phyloP scores from a whole-genome alignment of 768 basidiomycete genomes.

The Gymnopilus junonius region DNA sequence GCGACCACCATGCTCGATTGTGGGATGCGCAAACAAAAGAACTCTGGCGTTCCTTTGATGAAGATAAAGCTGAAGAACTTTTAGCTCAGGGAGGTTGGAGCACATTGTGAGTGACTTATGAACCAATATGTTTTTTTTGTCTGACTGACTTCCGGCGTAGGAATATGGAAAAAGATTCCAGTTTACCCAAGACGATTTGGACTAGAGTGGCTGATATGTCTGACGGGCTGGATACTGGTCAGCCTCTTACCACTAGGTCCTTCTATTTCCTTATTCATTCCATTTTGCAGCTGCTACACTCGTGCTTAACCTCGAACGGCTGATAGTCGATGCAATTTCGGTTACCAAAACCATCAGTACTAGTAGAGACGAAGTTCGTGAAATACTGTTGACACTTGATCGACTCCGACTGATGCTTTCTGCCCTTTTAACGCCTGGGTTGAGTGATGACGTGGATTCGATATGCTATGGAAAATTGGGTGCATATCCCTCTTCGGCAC shows the following conservation, averaged over 20 bases:
- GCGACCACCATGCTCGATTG: slow-evolving; percentile 74
- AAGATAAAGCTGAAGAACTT: slow-evolving; percentile 78
- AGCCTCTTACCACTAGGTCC: not conserved
- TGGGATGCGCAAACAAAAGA: slow-evolving; percentile 89
- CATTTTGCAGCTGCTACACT: slow-evolving; percentile 49
- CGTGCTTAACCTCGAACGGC: slow-evolving; percentile 53
- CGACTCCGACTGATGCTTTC: slow-evolving; percentile 67
- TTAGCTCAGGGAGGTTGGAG: slow-evolving; percentile 75
- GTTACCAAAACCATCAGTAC: slow-evolving; percentile 57
- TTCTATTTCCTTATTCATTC: not conserved
- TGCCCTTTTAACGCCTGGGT: slow-evolving; percentile 65
- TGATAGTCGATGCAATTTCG: slow-evolving; percentile 51
- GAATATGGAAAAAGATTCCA: slow-evolving; percentile 20
- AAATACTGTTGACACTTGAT: slow-evolving; percentile 51
- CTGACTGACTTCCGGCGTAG: slow-evolving; percentile 12
- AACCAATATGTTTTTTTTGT: not conserved
- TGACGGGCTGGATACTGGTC: slow-evolving; percentile 28
- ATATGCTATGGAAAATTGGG: slow-evolving; percentile 66
- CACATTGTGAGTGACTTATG: slow-evolving; percentile 56
- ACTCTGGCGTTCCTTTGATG: slow-evolving; percentile 81
- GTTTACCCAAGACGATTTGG: slow-evolving; percentile 30
- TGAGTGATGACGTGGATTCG: slow-evolving; percentile 72
- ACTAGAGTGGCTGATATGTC: slow-evolving; percentile 22
- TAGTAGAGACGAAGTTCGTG: slow-evolving; percentile 43
- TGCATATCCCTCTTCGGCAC: slow-evolving; percentile 39